Evolutionary conservation across 257 asterid species (phyloP).

Genomic region (Phtheirospermum japonicum): DNA sequence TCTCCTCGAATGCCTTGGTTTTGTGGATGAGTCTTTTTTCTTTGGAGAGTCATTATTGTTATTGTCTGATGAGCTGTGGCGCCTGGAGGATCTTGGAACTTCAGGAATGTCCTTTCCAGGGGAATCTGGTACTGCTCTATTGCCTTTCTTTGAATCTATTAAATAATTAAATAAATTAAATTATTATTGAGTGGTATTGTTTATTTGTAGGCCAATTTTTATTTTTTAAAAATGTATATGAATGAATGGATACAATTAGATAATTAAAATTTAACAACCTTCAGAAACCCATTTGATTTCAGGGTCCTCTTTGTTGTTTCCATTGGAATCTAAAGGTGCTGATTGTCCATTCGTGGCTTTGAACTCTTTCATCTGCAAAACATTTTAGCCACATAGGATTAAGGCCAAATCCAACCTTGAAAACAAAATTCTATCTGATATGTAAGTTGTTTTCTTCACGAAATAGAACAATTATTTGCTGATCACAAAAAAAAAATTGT

Average conservation of each 20-base stretch:
- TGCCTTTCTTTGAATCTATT: slow-evolving; percentile 40
- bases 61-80: slow-evolving; percentile 28
- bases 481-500: too few relatives aligned
- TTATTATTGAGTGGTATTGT: too few relatives aligned
- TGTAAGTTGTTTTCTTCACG: too few relatives aligned
- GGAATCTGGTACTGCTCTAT: slow-evolving; percentile 24
- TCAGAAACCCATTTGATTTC: slow-evolving; percentile 82
- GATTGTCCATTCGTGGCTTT: slow-evolving; percentile 49
- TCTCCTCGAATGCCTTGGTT: slow-evolving; percentile 39
- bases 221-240: too few relatives aligned
- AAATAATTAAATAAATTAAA: background rate
- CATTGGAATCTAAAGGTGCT: slow-evolving; percentile 54
- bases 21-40: slow-evolving; percentile 45
- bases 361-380: slow-evolving; percentile 72
- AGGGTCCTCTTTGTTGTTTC: slow-evolving; percentile 46
- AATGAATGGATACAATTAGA: background rate
- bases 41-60: slow-evolving; percentile 31
- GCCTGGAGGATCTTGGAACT: slow-evolving; percentile 43
- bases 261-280: slow-evolving; percentile 39
- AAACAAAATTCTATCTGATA: too few relatives aligned
- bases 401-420: background rate
- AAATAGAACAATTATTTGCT: too few relatives aligned
- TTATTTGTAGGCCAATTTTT: too few relatives aligned
- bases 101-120: slow-evolving; percentile 36
- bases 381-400: slow-evolving; percentile 3